phyloP scores from a whole-genome alignment of 2,329 filamentous ascomycete genomes.

The Xylariomycetidae sp. region DNA sequence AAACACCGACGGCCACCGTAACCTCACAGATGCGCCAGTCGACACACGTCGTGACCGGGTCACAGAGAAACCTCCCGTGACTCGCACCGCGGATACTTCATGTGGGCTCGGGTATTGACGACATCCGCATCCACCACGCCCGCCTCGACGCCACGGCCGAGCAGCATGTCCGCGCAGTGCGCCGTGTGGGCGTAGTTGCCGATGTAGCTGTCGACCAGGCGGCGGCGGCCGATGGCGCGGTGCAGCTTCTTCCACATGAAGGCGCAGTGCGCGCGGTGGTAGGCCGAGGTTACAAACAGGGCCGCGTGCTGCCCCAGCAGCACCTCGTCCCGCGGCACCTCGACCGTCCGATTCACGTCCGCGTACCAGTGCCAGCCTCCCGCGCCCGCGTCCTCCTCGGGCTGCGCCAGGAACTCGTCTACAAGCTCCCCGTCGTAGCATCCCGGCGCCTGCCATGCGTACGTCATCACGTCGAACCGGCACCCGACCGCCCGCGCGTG shows the following conservation, averaged over 20 bases:
- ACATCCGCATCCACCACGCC: no score
- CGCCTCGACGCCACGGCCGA: no score
- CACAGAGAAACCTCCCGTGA: no score
- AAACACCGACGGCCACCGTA: no score
- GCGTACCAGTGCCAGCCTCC: constrained; percentile 7
- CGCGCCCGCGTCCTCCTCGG: no score
- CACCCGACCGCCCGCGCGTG: constrained; percentile 16
- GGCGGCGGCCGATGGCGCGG: constrained; percentile 6
- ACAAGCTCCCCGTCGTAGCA: constrained; percentile 20
- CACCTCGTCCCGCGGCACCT: constrained; percentile 7
- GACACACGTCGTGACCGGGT: no score
- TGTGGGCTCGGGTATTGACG: no score
- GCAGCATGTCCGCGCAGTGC: constrained; percentile 13
- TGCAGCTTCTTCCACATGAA: constrained; percentile 18
- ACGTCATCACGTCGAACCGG: constrained; percentile 21
- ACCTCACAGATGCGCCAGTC: no score
- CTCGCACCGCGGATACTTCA: no score
- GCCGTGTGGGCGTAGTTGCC: constrained; percentile 12
- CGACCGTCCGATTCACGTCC: constrained; percentile 7
- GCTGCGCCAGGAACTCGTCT: constrained; percentile 11
- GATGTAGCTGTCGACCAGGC: constrained; percentile 15
- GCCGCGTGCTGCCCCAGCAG: constrained; percentile 6
- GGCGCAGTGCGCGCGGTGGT: constrained; percentile 16
- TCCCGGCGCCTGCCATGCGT: constrained; percentile 18
- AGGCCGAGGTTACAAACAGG: constrained; percentile 13